Conservation (phyloP, 176 grass and related monocot species). For the Phyllostachys edulis region DNA sequence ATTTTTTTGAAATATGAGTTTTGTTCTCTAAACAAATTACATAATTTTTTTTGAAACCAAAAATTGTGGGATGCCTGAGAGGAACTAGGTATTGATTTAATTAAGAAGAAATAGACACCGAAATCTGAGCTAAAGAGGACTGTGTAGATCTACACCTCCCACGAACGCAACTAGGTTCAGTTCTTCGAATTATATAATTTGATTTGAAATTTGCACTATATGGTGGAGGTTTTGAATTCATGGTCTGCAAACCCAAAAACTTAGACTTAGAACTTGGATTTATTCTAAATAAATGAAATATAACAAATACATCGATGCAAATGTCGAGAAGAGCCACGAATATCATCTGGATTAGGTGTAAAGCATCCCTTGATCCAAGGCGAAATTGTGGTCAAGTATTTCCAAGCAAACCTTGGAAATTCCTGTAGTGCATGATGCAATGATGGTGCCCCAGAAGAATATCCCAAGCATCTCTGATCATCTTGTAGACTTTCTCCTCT, state of each 20-base stretch:
- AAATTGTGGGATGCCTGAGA: too few relatives aligned
- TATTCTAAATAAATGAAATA: background rate
- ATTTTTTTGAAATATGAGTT: too few relatives aligned
- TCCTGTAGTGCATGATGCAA: background rate
- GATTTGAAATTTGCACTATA: background rate
- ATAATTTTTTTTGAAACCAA: too few relatives aligned
- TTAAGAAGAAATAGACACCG: too few relatives aligned
- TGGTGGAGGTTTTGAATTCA: background rate
- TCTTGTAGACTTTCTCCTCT: background rate
- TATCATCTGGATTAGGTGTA: background rate
- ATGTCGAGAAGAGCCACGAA: background rate
- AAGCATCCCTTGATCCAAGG: conserved; percentile 9
- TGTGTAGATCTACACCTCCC: too few relatives aligned
- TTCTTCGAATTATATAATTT: background rate
- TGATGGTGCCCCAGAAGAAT: conserved; percentile 9
- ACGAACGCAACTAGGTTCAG: too few relatives aligned
- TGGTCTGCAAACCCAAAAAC: background rate
- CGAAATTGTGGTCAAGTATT: background rate
- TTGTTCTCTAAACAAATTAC: too few relatives aligned
- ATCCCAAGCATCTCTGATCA: conserved; percentile 26
- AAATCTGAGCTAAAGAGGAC: too few relatives aligned
- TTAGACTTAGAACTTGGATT: background rate
- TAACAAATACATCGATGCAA: background rate
- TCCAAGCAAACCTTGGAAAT: background rate
- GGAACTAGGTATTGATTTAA: too few relatives aligned